Base-by-base conservation (phyloP, 1,139 yeast genomes). In the Taphrina communis region DNA sequence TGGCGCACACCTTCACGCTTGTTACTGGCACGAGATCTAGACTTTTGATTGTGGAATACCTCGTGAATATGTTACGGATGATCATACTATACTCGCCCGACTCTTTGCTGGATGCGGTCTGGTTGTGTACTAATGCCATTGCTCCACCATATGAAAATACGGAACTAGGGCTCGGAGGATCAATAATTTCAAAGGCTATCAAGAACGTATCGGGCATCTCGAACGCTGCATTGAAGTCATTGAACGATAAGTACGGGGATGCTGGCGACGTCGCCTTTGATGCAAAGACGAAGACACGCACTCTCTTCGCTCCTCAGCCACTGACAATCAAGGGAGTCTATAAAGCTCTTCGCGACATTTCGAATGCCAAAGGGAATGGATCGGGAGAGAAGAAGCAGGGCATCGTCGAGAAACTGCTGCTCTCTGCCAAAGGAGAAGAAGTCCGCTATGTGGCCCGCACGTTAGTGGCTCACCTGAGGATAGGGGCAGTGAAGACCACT, bases 401-500 rank as follows among this genome's bases (percentile, higher is more conserved):
- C 38, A 85, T 89, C 53, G 94, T 94, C 73, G 91, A 89, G 76
- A 85, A 86, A 74, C 83, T 94, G 87, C 81, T 94, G 70, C 89
- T 97, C 0, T 90, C 97, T 0, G 90, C 97, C 76, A 86, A 88
- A 72, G 88, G 89, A n/a, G 82, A 84, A 53, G 99, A 94, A 78
- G 97, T 98, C 14, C 94, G 94, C 76, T 94, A 87, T 76, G 81
- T 94, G 71, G 89, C 94, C 71, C 83, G 99, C 74, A 90, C 97
- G 8, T 79, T 94, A 70, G 98, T 94, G 76, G 97, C 98, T 1
- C 94, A 94, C 74, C 80, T 94, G 72, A 83, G 99, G 74, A 94
- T 95, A 71, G 97, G 97, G 0, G 83, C 94, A 72, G 98, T 97
- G 0, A 98, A 93, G 74, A 93, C 92, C 75, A 89, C 97, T 0